These are phyloP conservation scores for Voacanga thouarsii DNA, from an alignment of 257 asterid species.

Conservation along the genomic window DNA sequence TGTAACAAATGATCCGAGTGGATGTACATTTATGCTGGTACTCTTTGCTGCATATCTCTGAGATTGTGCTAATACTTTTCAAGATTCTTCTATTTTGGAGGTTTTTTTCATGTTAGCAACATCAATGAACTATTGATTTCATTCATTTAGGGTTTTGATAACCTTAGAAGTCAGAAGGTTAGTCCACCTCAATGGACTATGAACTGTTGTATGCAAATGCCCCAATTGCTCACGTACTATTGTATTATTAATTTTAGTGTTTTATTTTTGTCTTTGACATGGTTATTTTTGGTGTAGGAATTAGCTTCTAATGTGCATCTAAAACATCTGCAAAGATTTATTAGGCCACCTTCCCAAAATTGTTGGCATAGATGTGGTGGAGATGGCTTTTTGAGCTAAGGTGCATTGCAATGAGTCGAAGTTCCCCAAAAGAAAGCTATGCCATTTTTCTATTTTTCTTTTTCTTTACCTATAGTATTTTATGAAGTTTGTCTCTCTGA, in stretches of 20 bases:
- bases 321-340: conserved; percentile 78
- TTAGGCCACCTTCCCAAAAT: conserved; percentile 89
- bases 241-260: no score
- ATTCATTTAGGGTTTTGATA: no score
- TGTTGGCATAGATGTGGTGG: conserved; percentile 94
- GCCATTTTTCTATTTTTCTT: not conserved
- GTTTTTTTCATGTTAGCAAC: conserved; percentile 6
- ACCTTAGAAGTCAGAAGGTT: no score
- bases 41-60: conserved; percentile 10
- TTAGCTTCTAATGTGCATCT: conserved; percentile 72
- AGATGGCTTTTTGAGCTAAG: conserved; percentile 99
- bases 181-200: no score
- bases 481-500: not conserved
- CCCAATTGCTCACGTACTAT: no score
- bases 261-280: no score
- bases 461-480: not conserved
- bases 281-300: conserved; percentile 79
- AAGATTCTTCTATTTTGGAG: conserved; percentile 9
- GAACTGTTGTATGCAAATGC: no score
- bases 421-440: conserved; percentile 10
- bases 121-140: conserved; percentile 23
- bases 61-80: conserved; percentile 4
- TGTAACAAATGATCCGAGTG: conserved; percentile 86
- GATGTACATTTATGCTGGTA: conserved; percentile 96
- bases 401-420: conserved; percentile 34